A percentile compares a stretch with the other conserved stretches of the same genome.
These are phyloP conservation scores for Fragaria nilgerrensis DNA, from an alignment of 306 rosid genomes.

Conservation along the genomic window DNA sequence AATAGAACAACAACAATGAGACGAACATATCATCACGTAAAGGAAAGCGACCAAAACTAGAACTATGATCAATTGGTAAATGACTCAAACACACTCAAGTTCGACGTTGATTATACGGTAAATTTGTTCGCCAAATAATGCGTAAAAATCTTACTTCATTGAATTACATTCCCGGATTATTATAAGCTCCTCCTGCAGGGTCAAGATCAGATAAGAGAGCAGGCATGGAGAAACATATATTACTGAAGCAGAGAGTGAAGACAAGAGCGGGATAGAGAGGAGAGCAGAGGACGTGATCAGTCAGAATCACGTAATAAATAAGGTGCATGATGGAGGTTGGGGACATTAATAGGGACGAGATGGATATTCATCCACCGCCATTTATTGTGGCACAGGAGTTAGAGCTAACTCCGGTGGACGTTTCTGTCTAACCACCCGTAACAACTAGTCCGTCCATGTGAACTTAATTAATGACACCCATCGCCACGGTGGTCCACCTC, in stretches of 20 bases:
- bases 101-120: not conserved
- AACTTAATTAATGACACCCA: conserved; percentile 27
- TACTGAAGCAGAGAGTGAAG: not conserved
- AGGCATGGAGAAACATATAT: not conserved
- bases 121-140: not conserved
- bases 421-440: not conserved
- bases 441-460: conserved; percentile 30
- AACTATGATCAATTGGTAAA: too few relatives aligned
- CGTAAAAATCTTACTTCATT: not conserved
- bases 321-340: not conserved
- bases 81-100: too few relatives aligned
- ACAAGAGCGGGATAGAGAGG: not conserved
- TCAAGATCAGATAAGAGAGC: not conserved
- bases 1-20: too few relatives aligned
- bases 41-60: not conserved
- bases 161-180: not conserved
- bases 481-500: too few relatives aligned
- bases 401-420: not conserved
- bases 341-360: not conserved
- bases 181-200: not conserved
- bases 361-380: not conserved
- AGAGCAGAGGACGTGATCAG: not conserved
- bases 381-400: not conserved
- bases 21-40: too few relatives aligned
- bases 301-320: not conserved